phyloP scores from a whole-genome alignment of 129 eudicot species.

The Lonicera japonica region DNA sequence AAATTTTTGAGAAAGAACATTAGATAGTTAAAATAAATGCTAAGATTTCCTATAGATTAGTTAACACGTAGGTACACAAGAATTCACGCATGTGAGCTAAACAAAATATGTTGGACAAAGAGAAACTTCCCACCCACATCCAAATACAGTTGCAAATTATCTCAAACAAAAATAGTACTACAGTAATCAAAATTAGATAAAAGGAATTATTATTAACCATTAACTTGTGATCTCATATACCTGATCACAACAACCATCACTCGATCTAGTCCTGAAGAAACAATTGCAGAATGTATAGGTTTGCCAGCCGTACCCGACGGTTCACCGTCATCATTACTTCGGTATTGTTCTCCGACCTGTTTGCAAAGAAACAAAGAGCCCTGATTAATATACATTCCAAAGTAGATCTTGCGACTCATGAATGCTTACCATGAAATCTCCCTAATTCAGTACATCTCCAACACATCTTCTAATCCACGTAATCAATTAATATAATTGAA shows the following conservation, averaged over 20 bases:
- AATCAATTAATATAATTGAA: background rate
- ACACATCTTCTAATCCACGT: background rate
- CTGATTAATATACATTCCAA: background rate
- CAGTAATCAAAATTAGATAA: background rate
- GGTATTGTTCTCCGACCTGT: constrained; percentile 77
- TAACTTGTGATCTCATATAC: constrained; percentile 24
- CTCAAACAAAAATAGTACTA: too few relatives aligned
- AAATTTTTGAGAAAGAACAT: background rate
- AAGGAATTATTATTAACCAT: background rate
- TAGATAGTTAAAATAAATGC: background rate
- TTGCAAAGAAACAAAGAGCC: constrained; percentile 2
- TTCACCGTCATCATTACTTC: constrained; percentile 95
- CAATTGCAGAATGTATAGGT: constrained; percentile 86
- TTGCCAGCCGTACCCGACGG: constrained; percentile 99
- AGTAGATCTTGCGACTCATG: background rate
- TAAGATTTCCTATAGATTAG: background rate
- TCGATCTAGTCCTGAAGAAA: constrained; percentile 80
- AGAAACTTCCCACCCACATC: too few relatives aligned
- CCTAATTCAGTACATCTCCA: background rate
- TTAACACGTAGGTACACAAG: background rate
- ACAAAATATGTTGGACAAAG: too few relatives aligned
- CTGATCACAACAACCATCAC: constrained; percentile 95
- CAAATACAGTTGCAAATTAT: too few relatives aligned
- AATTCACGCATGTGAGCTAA: background rate
- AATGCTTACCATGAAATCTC: constrained; percentile 1